A percentile compares a stretch with the other conserved stretches of the same genome.
Conservation (phyloP, 805 yeast genomes). For the Metschnikowia orientalis region DNA sequence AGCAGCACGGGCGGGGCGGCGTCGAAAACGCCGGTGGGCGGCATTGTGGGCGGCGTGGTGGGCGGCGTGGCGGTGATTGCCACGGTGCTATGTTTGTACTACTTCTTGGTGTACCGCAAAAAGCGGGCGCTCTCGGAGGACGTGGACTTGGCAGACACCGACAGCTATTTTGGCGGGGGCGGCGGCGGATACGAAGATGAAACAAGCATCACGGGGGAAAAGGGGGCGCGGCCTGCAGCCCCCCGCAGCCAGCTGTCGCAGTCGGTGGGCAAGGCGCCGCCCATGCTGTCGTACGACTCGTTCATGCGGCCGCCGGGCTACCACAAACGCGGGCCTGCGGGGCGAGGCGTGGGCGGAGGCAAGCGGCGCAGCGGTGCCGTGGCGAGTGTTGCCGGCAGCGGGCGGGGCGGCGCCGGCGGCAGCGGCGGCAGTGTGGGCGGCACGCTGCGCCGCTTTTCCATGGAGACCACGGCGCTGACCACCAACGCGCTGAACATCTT, state of each 20-base stretch:
- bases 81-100: conserved; percentile 32
- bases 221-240: conserved; percentile 10
- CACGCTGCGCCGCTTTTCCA: conserved; percentile 28
- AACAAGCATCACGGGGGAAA: conserved; percentile 7
- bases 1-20: conserved; percentile 1
- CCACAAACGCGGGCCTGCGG: conserved; percentile 6
- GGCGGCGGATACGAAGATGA: conserved; percentile 7
- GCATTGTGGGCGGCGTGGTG: conserved; percentile 68
- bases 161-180: conserved; percentile 10
- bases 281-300: conserved; percentile 40
- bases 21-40: conserved; percentile 32
- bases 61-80: conserved; percentile 53
- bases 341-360: conserved; percentile 3
- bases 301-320: conserved; percentile 38
- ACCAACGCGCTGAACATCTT: conserved; percentile 83
- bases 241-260: conserved; percentile 7
- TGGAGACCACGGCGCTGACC: conserved; percentile 59
- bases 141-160: conserved; percentile 12
- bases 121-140: conserved; percentile 29
- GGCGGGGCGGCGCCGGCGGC: conserved; percentile 1
- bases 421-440: conserved; percentile 2
- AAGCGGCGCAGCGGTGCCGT: conserved; percentile 3
- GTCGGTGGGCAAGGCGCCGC: conserved; percentile 13
- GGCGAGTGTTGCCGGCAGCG: conserved; percentile 3
- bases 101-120: conserved; percentile 29